Evolutionary conservation across 805 yeast genomes (phyloP), one percentile per base, ranked within the genome.

Genomic region (Tetrapisispora pingtungensis): DNA sequence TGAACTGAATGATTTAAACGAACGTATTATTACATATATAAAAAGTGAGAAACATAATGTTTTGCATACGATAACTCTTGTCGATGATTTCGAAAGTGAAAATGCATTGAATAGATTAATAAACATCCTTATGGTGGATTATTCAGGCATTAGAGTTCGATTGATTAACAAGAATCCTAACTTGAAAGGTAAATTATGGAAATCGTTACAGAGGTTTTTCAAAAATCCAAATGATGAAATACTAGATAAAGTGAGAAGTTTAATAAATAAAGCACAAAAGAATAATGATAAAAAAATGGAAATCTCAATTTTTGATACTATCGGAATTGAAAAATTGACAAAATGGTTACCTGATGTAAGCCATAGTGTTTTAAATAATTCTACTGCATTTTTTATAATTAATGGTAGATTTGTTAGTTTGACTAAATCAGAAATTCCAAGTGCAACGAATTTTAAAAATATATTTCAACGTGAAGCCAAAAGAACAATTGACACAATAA

Each of bases 401-500:
- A 79, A 79, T 53, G 83, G 87, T 13, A 70, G 87, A 51, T 57
- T 57, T 59, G 65, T 72, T 43, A 70, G 58, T 51, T 64, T 64
- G 27, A 65, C 47, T 45, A 50, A 38, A n/a, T 57, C 43, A 36
- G 61, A 42, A 50, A 55, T 45, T 4, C 53, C 51, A 17, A 44
- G 57, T 14, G 43, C 48, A 0, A 47, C 49, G 0, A 67, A 69
- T 3, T 53, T 77, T 32, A 62, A 62, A 10, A 57, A 60, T 18
- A 57, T 80, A 2, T 49, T 73, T 1, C 67, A 68, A 6, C 69
- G 70, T 49, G 88, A 82, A 50, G 54, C 65, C 1, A 55, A 60
- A 4, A 68, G 73, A 45, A 67, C 84, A 37, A 49, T 80, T 3
- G 62, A 65, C 27, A 45, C 63, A 3, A 50, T 60, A 3, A 45